Evolutionary conservation across 1,139 yeast genomes (phyloP), one percentile per base, ranked within the genome.

Genomic region (Kazachstania sp.): DNA sequence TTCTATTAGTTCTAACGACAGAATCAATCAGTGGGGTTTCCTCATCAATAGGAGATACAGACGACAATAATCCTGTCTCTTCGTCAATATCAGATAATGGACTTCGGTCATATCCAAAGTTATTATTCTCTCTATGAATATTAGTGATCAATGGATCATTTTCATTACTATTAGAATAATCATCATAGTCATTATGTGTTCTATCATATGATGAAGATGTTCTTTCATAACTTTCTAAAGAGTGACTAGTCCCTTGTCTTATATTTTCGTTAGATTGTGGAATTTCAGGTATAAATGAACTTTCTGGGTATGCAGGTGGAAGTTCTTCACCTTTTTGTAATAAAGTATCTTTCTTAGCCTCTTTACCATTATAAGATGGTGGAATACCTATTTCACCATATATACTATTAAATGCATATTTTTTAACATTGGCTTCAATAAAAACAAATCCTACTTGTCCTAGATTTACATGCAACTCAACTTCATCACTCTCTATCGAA

Each of bases 381-480:
- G 92, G 92, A 2, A 87, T 83, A 3, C 87, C 87, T 50, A 83
- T 73, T 1, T 78, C 74, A 1, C 90, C 92, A 49, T 71, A 80
- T 38, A 78, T 76, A 41, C 85, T 83, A 28, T 95, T 95, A 56
- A 92, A 83, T 3, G 96, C 96, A 74, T 95, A 86, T 64, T 88
- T 90, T 54, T 82, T 79, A 35, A 81, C 71, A 64, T 92, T 90
- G 6, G 97, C 97, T 65, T 92, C 97, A 49, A 92, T 86, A 72
- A 86, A 90, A 2, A 92, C 96, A 68, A 81, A 92, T 1, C 97
- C 98, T 43, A 81, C 70, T 61, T 88, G 96, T 1, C 98, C 98
- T 49, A 92, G 69, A 63, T 92, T 92, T 13, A 85, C 90, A 57
- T 83, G 84, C 45, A 92, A 76, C 52, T 81, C 65, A 66, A 65